A percentile compares a stretch with the other conserved stretches of the same genome.
These are phyloP conservation scores for Strigomonas culicis DNA, from an alignment of 208 protist genomes.

Conservation along the genomic window DNA sequence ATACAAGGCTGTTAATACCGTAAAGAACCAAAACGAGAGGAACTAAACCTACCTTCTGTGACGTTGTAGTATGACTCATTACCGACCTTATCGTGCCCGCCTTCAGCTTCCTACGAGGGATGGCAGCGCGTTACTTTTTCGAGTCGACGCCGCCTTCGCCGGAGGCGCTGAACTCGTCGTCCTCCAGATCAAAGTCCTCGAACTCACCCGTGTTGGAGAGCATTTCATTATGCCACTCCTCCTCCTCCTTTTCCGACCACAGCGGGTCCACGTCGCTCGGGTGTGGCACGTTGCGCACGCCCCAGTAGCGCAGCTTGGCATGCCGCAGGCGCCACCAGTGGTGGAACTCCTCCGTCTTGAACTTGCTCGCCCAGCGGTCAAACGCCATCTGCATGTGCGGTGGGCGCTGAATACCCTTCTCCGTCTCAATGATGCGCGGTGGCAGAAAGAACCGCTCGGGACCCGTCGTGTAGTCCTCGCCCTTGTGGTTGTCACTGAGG, in stretches of 20 bases:
- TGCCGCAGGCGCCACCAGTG: constrained; percentile 90
- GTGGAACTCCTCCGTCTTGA: constrained; percentile 91
- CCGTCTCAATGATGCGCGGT: constrained; percentile 81
- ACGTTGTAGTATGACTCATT: too few species aligned
- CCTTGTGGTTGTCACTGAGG: constrained; percentile 88
- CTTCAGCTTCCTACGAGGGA: too few species aligned
- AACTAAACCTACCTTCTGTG: too few species aligned
- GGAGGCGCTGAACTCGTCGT: constrained; percentile 47
- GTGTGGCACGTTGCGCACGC: constrained; percentile 90
- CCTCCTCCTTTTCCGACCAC: constrained; percentile 90
- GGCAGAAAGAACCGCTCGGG: constrained; percentile 90
- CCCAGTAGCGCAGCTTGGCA: constrained; percentile 89
- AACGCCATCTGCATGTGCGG: constrained; percentile 93
- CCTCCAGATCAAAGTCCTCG: constrained; percentile 84
- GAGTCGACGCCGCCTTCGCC: constrained; percentile 48
- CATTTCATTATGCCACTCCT: constrained; percentile 92
- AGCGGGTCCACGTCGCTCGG: constrained; percentile 88
- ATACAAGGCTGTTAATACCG: neutral
- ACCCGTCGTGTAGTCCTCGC: constrained; percentile 78
- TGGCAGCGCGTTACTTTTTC: neutral
- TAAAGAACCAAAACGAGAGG: too few species aligned
- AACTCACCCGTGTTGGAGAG: constrained; percentile 82
- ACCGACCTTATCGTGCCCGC: too few species aligned
- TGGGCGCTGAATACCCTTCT: constrained; percentile 86
- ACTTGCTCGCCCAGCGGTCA: constrained; percentile 89